These are phyloP conservation scores for Acanthochlamys bracteata DNA, from an alignment of 106 monocot species.

Conservation along the genomic window DNA sequence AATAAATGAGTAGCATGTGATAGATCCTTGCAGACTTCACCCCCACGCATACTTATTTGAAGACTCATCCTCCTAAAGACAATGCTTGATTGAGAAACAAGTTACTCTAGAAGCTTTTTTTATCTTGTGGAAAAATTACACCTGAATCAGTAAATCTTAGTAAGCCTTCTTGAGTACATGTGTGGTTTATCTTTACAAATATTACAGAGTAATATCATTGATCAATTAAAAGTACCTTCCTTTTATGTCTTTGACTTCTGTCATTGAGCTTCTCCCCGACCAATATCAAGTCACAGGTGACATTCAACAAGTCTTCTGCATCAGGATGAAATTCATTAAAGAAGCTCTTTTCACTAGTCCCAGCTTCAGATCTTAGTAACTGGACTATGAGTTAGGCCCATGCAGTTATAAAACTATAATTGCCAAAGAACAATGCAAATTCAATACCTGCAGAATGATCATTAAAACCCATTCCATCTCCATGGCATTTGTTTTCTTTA, in stretches of 20 bases:
- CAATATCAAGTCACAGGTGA: constrained; percentile 93
- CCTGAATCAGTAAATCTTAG: too few relatives aligned
- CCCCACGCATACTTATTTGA: constrained; percentile 62
- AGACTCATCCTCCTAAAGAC: constrained; percentile 67
- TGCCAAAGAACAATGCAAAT: background rate
- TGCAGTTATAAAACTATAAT: background rate
- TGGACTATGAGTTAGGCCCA: background rate
- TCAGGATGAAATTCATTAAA: constrained; percentile 98
- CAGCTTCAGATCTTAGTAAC: constrained; percentile 73
- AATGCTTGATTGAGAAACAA: constrained; percentile 2
- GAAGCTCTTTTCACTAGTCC: constrained; percentile 91
- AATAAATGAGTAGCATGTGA: constrained; percentile 65
- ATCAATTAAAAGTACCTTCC: constrained; percentile 44
- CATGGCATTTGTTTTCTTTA: constrained; percentile 87
- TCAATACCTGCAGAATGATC: constrained; percentile 79
- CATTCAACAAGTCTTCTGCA: constrained; percentile 98
- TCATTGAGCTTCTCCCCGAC: constrained; percentile 94
- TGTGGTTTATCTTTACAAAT: background rate
- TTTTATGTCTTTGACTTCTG: constrained; percentile 74
- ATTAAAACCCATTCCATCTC: constrained; percentile 98
- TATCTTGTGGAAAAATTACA: too few relatives aligned
- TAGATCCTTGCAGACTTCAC: constrained; percentile 52
- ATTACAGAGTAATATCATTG: background rate
- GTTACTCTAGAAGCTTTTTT: too few relatives aligned
- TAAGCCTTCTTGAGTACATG: background rate